Base-by-base conservation (phyloP, 2,329 filamentous ascomycete genomes). In the Neurospora crassa region DNA sequence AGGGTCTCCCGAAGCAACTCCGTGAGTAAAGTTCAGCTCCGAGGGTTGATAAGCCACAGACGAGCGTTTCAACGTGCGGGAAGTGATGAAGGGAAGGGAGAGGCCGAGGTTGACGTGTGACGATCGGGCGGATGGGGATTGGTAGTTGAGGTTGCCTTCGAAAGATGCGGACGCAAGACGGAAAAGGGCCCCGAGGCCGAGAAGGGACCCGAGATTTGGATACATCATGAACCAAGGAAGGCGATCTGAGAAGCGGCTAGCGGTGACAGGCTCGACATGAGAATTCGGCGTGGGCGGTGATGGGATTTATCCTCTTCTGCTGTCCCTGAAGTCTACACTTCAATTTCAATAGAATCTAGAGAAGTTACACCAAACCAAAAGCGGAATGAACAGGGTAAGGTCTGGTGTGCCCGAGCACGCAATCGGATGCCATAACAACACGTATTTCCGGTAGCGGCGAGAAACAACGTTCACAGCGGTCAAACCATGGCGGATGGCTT, bases 21-120 rank as follows among this genome's bases (percentile, higher is more conserved):
- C 87, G 76, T 90, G 88, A 16, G 86, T 90, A 79, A 89, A 90
- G 76, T 86, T 88, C 74, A 89, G 80, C 76, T 83, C 70, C 10
- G 69, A 71, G 5, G 72, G 69, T 4, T 70, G 34, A 40, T 70
- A 70, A 1, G 72, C 69, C 6, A 70, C 69, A 0, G 68, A 41
- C 0, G 71, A 68, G 20, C 73, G 73, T 43, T 74, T 74, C 47
- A 72, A 18, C 20, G 63, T 74, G 8, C 72, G 73, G 24, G 70
- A 67, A 2, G 70, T 45, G 16, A 73, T 70, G 10, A 59, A 16
- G 0, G 84, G 84, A 29, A 88, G 81, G 1, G 86, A 83, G 40
- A 90, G 84, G 14, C 87, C 88, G 18, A 89, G 80, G 53, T 82
- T 82, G 18, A 86, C 84, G 74, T 89, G 87, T 10, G 24, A 29